These are phyloP conservation scores for Amniculicola lignicola DNA, from an alignment of 495 filamentous ascomycete species.

Conservation along the genomic window DNA sequence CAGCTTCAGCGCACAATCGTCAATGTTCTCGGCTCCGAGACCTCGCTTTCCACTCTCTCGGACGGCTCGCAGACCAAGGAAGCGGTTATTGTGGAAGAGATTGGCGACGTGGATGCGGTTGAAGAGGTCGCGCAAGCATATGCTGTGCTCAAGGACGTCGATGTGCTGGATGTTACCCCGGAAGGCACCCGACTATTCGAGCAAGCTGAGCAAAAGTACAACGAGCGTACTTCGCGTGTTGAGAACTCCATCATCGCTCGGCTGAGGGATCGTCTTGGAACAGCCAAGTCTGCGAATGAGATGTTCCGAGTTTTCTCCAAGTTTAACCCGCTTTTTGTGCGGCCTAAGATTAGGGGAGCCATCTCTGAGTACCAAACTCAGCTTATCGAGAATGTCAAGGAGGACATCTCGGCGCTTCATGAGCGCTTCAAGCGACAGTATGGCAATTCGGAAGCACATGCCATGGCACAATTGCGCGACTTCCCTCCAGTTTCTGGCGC, in stretches of 20 bases:
- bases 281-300: constrained; percentile 92
- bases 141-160: constrained; percentile 86
- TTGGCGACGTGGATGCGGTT: constrained; percentile 97
- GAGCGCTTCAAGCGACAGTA: constrained; percentile 99
- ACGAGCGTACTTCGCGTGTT: constrained; percentile 91
- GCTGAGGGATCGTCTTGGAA: constrained; percentile 86
- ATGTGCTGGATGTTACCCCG: constrained; percentile 84
- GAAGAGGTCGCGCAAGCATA: constrained; percentile 94
- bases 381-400: constrained; percentile 94
- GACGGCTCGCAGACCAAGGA: constrained; percentile 50
- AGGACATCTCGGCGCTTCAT: constrained; percentile 86
- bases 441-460: constrained; percentile 93
- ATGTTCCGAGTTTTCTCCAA: constrained; percentile 99
- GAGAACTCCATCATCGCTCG: constrained; percentile 99
- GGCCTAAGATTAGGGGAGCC: constrained; percentile 94
- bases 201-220: constrained; percentile 89
- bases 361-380: constrained; percentile 97
- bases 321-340: constrained; percentile 97
- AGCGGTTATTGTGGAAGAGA: constrained; percentile 74
- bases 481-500: constrained; percentile 92
- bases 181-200: constrained; percentile 90
- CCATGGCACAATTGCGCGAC: constrained; percentile 94
- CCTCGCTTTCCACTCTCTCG: constrained; percentile 39
- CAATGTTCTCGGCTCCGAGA: constrained; percentile 80
- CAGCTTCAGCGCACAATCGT: constrained; percentile 94